Evolutionary conservation across 345 rosid species (phyloP), one percentile per base, ranked within the genome.

Genomic region (Murraya paniculata): DNA sequence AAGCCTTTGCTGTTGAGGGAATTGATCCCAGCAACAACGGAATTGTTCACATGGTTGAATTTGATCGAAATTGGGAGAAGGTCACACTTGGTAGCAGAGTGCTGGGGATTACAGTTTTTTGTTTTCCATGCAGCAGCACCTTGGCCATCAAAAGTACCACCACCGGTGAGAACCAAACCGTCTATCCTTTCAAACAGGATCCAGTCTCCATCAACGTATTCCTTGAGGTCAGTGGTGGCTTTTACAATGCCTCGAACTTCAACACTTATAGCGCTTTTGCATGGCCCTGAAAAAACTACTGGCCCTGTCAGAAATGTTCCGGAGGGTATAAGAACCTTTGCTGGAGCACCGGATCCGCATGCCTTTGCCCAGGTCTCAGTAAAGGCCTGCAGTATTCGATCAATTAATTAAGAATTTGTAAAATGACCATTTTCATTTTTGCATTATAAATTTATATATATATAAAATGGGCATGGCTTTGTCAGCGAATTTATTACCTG

Each of bases 121-220:
- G 71, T 74, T 56, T 55, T 60, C 97, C 95, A 92, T 0, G 74
- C 61, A 9, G 61, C 38, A n/a, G 57, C 78, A 58, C 95, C 97
- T 80, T 82, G 85, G 16, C 90, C 97, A 38, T 92, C 90, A 55
- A 91, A 92, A 64, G 84, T 73, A 41, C 97, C 97, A 21, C 80
- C 57, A 33, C 97, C 95, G 28, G 81, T 87, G 64, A 92, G 57
- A n/a, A 69, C 6, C 33, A 92, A 35, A 13, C 88, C 82, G 56
- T 87, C 79, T 1, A 92, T 82, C 16, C 16, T 62, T 24, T 91
- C 90, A 36, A 92, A 87, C 33, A 73, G 38, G 71, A 92, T 7
- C 95, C 97, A 92, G 30, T 73, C 67, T 0, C 70, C 83, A 0
- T 81, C 73, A 0, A 86, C 72, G 50, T 75, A 92, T 25, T 78